Base-by-base conservation (phyloP, 192 early-diverging fungal species). In the Mortierella alpina region DNA sequence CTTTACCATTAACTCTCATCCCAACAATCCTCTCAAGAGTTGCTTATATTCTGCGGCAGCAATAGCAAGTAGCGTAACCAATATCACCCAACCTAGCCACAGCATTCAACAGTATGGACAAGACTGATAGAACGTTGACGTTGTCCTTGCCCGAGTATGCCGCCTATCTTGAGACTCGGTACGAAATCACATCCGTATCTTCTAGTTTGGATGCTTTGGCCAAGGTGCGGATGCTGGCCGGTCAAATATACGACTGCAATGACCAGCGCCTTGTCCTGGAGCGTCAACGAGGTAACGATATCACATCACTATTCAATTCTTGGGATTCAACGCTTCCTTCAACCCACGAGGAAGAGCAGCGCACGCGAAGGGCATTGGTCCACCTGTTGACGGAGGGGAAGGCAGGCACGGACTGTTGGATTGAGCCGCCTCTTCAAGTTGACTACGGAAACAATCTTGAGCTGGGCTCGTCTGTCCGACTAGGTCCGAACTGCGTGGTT, bases 381-480 rank as follows among this genome's bases (percentile, higher is more conserved):
- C 31, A 41, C 31, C 22, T 64, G 46, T 22, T 64, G 6, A 64
- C 49, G 2, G 12, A 1, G 1, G 63, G 61, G 4, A 44, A 64
- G 13, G 61, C 82, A 20, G 88, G 74, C 18, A 84, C 89, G 17
- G 82, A 85, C 22, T 84, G 75, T 17, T 63, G 63, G 2, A 89
- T 94, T n/a, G 85, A 91, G 45, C 77, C 85, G 7, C 93, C 89
- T 4, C 84, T 92, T 39, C 84, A 83, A 23, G 87, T 85, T 58
- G 94, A 94, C 75, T 95, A 93, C 70, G 93, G 89, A 0, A 70
- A 59, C 42, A 93, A 95, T 80, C 92, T 89, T 5, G 77, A 71
- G 18, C 72, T 95, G 12, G 94, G 94, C 31, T 74, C 88, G 20
- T 63, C 82, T 31, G 89, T 92, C 84, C 87, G 59, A 66, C 68